Conservation (phyloP, 2,329 filamentous ascomycete genomes). For the Simplicillium aogashimaense region DNA sequence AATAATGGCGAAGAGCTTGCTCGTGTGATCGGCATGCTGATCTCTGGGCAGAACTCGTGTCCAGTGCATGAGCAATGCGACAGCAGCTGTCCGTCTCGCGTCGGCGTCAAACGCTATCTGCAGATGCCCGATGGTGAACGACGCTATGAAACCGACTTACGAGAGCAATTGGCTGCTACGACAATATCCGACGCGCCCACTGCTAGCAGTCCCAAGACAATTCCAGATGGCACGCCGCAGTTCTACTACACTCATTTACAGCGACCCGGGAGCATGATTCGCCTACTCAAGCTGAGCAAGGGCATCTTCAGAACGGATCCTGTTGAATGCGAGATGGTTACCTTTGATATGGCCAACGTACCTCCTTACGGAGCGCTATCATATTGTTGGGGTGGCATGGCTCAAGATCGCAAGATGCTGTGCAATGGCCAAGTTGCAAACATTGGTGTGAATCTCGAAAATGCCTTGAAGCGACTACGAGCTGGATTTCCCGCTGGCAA, state of each 20-base stretch:
- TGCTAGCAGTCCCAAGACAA: background rate
- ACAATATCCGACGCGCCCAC: no score
- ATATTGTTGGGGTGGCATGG: conserved; percentile 4
- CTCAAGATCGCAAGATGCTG: background rate
- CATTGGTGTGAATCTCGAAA: background rate
- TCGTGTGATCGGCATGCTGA: no score
- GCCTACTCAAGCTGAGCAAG: background rate
- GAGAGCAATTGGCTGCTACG: no score
- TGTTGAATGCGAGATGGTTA: background rate
- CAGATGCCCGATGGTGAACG: no score
- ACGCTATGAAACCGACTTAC: no score
- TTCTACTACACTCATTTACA: background rate
- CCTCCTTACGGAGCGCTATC: conserved; percentile 2
- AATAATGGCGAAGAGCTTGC: no score
- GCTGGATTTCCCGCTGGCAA: background rate
- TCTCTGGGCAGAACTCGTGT: conserved; percentile 1
- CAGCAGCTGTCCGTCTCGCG: background rate
- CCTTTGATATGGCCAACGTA: conserved; percentile 1
- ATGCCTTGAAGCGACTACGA: background rate
- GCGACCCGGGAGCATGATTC: background rate
- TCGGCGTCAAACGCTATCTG: background rate
- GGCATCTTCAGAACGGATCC: background rate
- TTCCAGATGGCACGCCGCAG: background rate
- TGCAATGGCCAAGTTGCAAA: background rate
- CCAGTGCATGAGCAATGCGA: conserved; percentile 1